phyloP scores from a whole-genome alignment of 331 rosid genomes.

The Dryas integrifolia region DNA sequence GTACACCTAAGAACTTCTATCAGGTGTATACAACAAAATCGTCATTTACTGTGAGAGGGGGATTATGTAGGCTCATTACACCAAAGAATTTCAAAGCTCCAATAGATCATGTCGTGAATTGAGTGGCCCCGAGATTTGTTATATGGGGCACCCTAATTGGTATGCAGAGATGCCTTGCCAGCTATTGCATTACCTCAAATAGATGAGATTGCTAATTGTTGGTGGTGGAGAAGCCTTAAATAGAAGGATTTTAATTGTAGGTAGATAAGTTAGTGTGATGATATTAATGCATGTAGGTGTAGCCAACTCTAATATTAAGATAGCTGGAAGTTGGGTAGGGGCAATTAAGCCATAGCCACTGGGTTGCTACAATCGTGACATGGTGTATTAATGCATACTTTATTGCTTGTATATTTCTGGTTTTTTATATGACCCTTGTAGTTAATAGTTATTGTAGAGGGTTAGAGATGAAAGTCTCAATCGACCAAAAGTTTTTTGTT shows the following conservation, averaged over 20 bases:
- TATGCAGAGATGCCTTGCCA: conserved; percentile 29
- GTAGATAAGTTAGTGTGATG: conserved; percentile 50
- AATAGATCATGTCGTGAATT: conserved; percentile 26
- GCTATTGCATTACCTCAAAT: conserved; percentile 27
- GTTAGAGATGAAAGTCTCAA: conserved; percentile 5
- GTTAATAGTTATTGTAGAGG: neutral
- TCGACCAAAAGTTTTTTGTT: neutral
- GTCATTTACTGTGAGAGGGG: too few species aligned
- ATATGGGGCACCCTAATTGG: conserved; percentile 28
- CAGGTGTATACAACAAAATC: too few species aligned
- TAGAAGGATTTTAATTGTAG: conserved; percentile 44
- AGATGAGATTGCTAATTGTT: conserved; percentile 35
- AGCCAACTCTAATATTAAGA: conserved; percentile 47
- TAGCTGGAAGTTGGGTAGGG: conserved; percentile 61
- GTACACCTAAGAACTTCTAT: too few species aligned
- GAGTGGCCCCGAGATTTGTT: conserved; percentile 41
- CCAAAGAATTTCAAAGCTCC: neutral
- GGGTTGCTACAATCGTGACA: conserved; percentile 28
- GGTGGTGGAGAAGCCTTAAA: conserved; percentile 34
- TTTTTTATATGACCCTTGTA: neutral
- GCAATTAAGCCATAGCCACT: conserved; percentile 59
- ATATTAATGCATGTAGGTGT: conserved; percentile 72
- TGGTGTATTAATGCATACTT: conserved; percentile 29
- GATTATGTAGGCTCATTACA: too few species aligned
- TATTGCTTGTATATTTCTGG: conserved; percentile 4